Percentiles rank a stretch among this genome's conserved stretches.
These are phyloP conservation scores for Berberis vulgaris DNA, from an alignment of 164 flowering plant genomes.

Conservation along the genomic window DNA sequence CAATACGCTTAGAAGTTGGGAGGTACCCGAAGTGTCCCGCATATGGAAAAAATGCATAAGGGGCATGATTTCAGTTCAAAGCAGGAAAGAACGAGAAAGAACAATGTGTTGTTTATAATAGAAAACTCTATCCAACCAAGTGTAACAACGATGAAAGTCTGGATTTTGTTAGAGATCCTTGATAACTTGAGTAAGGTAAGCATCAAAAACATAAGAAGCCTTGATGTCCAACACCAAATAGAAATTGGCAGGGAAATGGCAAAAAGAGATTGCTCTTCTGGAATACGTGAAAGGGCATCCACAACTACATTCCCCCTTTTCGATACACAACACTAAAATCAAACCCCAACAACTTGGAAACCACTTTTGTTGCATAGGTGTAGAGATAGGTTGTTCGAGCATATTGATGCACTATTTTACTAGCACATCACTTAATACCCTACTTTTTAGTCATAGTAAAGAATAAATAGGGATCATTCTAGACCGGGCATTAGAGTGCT, in stretches of 20 bases:
- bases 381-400: background rate
- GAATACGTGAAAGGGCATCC: background rate
- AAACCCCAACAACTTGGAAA: background rate
- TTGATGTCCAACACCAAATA: background rate
- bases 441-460: too few relatives aligned
- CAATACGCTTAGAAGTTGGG: background rate
- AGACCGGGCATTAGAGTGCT: too few relatives aligned
- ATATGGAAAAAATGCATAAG: background rate
- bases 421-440: too few relatives aligned
- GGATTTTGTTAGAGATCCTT: background rate
- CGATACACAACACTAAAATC: background rate
- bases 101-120: background rate
- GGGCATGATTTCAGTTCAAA: background rate
- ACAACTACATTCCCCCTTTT: background rate
- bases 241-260: background rate
- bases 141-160: background rate
- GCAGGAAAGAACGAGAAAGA: background rate
- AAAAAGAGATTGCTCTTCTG: background rate
- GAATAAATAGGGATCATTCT: too few relatives aligned
- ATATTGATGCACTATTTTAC: too few relatives aligned
- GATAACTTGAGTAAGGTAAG: background rate
- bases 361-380: background rate
- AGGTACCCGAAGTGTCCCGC: background rate
- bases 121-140: background rate
- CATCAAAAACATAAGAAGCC: background rate